Evolutionary conservation across 2,329 filamentous ascomycete genomes (phyloP), one percentile per base, ranked within the genome.

Genomic region (Cercospora citrullina): DNA sequence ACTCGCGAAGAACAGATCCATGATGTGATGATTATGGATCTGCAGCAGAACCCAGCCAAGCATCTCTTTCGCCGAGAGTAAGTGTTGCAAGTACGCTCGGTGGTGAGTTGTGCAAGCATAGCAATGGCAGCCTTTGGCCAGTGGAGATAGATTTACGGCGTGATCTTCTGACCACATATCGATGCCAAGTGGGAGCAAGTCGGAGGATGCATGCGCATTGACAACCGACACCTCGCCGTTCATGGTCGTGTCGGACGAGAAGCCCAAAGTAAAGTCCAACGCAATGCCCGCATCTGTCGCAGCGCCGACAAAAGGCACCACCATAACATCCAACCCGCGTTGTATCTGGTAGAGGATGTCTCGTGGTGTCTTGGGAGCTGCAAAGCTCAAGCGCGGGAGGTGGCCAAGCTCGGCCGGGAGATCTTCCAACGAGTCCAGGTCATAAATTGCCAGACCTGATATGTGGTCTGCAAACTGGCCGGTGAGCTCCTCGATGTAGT

Each of bases 11-110:
- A 98, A 97, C 0, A 81, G 75, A 57, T 87, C 85, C 63, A 96
- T 80, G 7, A 91, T 81, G 69, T 89, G 85, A 77, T 96, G 89
- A 78, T 99, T 99, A 81, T 99, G 95, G 3, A 97, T 86, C 78
- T 98, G 94, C 7, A 99, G 84, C 7, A 99, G 84, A 0, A 90
- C 91, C 95, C 95, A 99, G 26, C 91, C 94, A 4, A 97, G 87
- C 95, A 99, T 98, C 80, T 99, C 95, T 76, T 94, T 96, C 0
- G 95, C 93, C 58, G 88, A 85, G 5, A 99, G 87, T 0, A 98
- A 85, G 79, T 99, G 95, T 72, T 93, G 90, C 39, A 99, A 77
- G 79, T 92, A 99, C 0, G 95, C 94, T 60, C 90, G 85, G 79
- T 97, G 93, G 79, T 98, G 94, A 18, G 86, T 87, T 1, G 84